Evolutionary conservation across 495 filamentous ascomycete genomes (phyloP), one percentile per base, ranked within the genome.

Genomic region (Penicillium odoratum): DNA sequence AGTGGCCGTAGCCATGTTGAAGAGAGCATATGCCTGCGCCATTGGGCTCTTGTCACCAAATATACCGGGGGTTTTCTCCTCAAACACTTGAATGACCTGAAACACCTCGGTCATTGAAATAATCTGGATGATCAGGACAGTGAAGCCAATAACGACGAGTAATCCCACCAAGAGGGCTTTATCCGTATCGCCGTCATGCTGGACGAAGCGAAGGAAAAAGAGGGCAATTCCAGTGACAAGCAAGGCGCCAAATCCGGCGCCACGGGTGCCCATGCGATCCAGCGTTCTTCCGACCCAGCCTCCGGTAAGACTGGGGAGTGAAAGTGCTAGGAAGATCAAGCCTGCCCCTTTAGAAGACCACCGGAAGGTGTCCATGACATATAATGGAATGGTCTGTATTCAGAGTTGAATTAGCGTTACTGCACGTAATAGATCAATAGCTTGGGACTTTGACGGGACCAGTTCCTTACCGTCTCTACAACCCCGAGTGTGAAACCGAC

Each of bases 11-110:
- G 82, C 78, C 40, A 76, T 79, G 50, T 82, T 84, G 51, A 80
- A 86, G 5, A 88, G 71, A 1, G 79, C 85, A 57, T 86, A 88
- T 0, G 76, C 84, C 26, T 85, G 78, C 0, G 81, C 84, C 34
- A 83, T 82, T 0, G 80, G 79, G 0, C 83, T 82, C n/a, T 77
- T 79, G 2, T 75, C 65, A 0, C 84, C 83, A 62, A 83, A 86
- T 0, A 79, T 59, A 0, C 67, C 69, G 0, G 76, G 74, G 21
- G 59, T 62, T 11, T 57, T 57, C 13, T 58, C 42, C 50, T 77
- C 71, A 33, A 67, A 71, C 13, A 58, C 60, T 49, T 72, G 69
- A 0, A 77, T 68, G 1, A 67, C 65, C 7, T 55, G 58, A 8
- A 58, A 67, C 15, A 75, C 62, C 56, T 78, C 76, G 0, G 69